Conservation (phyloP, 495 filamentous ascomycete species). For the Daldinia decipiens region DNA sequence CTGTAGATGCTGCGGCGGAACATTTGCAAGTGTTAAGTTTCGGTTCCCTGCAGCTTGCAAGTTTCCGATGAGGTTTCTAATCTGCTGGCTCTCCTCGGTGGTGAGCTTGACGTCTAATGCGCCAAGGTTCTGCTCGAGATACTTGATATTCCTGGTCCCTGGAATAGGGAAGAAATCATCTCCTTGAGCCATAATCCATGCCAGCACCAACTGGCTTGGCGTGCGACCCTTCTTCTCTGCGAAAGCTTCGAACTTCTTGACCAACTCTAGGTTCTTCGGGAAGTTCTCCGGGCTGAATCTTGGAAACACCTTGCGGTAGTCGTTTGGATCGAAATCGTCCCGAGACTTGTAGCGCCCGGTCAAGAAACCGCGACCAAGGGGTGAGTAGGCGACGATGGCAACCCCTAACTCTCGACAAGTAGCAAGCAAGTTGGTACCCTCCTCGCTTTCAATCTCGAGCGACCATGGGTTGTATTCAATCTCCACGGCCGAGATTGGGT, state of each 20-base stretch:
- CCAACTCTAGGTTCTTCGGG: constrained; percentile 62
- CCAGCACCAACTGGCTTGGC: constrained; percentile 61
- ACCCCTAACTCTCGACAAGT: constrained; percentile 62
- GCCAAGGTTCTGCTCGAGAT: constrained; percentile 67
- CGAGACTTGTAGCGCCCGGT: constrained; percentile 50
- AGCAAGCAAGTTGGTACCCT: constrained; percentile 49
- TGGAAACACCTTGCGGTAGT: constrained; percentile 54
- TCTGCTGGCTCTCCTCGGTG: constrained; percentile 24
- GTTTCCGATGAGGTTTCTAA: constrained; percentile 30
- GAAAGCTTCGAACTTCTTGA: constrained; percentile 57
- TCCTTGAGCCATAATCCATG: constrained; percentile 68
- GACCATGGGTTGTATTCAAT: constrained; percentile 59
- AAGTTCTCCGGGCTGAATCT: constrained; percentile 65
- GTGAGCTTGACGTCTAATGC: constrained; percentile 58
- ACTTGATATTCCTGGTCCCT: constrained; percentile 66
- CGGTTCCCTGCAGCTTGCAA: constrained; percentile 17
- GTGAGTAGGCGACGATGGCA: constrained; percentile 59
- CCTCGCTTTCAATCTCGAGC: constrained; percentile 55
- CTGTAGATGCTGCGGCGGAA: constrained; percentile 14
- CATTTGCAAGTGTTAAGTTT: constrained; percentile 11
- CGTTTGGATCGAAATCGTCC: constrained; percentile 53
- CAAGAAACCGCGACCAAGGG: constrained; percentile 60
- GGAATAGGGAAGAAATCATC: constrained; percentile 65
- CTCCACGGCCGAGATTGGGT: constrained; percentile 56
- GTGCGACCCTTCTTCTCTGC: constrained; percentile 61